These are phyloP conservation scores for Lophiostoma macrostomum DNA, from an alignment of 495 filamentous ascomycete genomes.

Conservation along the genomic window DNA sequence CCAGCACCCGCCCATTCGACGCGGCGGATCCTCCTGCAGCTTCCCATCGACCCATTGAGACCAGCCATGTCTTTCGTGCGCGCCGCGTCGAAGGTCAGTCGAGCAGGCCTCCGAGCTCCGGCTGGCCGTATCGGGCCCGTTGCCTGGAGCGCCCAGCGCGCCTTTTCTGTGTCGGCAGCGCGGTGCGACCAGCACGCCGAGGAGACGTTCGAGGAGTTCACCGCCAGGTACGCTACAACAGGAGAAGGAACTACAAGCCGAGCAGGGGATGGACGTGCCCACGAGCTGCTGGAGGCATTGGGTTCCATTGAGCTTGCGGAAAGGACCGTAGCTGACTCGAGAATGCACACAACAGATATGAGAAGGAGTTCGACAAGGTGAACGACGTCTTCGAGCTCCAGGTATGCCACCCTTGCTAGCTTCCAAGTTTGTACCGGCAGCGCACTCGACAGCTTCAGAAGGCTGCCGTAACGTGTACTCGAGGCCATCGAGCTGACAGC, in stretches of 20 bases:
- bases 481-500: conserved; percentile 9
- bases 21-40: conserved; percentile 11
- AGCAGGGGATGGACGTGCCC: conserved; percentile 1
- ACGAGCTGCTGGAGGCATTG: conserved; percentile 14
- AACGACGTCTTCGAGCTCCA: conserved; percentile 99
- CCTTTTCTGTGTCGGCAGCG: conserved; percentile 33
- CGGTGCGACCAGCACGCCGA: conserved; percentile 51
- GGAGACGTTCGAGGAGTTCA: conserved; percentile 98
- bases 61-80: conserved; percentile 31
- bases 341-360: conserved; percentile 64
- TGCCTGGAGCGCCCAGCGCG: conserved; percentile 14
- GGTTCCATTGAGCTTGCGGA: conserved; percentile 27
- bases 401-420: conserved; percentile 57
- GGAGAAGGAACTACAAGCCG: background rate
- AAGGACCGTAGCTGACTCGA: conserved; percentile 9
- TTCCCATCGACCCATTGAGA: conserved; percentile 4
- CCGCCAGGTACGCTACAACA: conserved; percentile 72
- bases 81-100: conserved; percentile 26
- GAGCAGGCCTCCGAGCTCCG: conserved; percentile 17
- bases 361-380: conserved; percentile 97
- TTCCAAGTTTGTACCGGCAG: background rate
- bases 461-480: background rate
- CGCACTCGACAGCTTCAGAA: background rate
- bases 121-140: conserved; percentile 20
- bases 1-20: conserved; percentile 3